phyloP scores from a whole-genome alignment of 202 grass and related monocot species.

The Alloteropsis angusta region DNA sequence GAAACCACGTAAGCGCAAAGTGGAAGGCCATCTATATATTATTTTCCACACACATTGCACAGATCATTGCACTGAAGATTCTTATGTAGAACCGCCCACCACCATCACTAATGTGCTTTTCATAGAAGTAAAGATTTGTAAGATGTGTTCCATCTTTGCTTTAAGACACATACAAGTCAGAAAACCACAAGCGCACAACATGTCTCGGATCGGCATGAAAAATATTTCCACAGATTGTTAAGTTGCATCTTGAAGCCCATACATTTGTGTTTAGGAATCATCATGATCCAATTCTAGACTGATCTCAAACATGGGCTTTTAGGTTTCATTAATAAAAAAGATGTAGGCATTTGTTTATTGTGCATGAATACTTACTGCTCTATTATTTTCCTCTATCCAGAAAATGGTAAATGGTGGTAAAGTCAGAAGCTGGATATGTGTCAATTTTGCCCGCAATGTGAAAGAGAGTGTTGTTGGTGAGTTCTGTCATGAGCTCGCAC shows the following conservation, averaged over 20 bases:
- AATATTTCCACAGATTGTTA: not conserved
- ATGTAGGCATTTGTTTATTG: not conserved
- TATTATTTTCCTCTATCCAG: constrained; percentile 22
- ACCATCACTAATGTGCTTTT: not conserved
- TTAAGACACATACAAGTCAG: not conserved
- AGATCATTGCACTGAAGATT: not conserved
- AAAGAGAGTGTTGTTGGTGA: constrained; percentile 34
- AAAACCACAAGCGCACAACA: not conserved
- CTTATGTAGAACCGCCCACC: not conserved
- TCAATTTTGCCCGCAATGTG: constrained; percentile 63
- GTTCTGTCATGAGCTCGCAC: constrained; percentile 67
- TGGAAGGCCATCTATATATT: not conserved
- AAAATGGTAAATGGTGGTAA: constrained; percentile 80
- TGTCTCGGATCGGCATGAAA: not conserved
- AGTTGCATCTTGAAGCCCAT: not conserved
- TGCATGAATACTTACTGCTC: not conserved
- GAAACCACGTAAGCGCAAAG: not conserved
- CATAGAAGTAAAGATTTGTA: not conserved
- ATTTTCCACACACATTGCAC: not conserved
- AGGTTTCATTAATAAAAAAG: constrained; percentile 6
- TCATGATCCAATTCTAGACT: not conserved
- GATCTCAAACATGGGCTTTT: not conserved
- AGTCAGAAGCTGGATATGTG: constrained; percentile 74
- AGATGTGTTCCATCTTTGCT: not conserved
- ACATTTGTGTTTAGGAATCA: not conserved